These are phyloP conservation scores for Hypsizygus marmoreus DNA, from an alignment of 768 basidiomycete species.

Conservation along the genomic window DNA sequence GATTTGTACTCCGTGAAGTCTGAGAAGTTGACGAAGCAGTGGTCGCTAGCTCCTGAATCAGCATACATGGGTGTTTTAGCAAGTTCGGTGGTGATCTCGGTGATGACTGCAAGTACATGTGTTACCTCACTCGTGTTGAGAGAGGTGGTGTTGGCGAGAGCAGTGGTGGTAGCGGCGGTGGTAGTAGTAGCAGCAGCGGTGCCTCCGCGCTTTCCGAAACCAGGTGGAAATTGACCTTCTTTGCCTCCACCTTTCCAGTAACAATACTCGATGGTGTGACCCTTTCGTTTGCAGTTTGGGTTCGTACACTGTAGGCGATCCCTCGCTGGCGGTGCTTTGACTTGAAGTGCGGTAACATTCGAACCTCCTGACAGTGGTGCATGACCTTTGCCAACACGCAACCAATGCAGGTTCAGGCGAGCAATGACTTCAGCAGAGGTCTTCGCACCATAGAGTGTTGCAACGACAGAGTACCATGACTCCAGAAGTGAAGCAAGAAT, in stretches of 20 bases:
- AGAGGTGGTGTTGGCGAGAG: not conserved
- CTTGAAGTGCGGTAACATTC: slow-evolving; percentile 1
- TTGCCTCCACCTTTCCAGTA: slow-evolving; percentile 37
- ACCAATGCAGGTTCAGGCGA: not conserved
- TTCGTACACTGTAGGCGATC: slow-evolving; percentile 13
- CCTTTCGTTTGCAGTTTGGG: slow-evolving; percentile 23
- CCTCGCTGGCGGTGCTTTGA: not conserved
- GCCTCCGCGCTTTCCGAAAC: slow-evolving; percentile 16
- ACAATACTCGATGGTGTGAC: slow-evolving; percentile 29
- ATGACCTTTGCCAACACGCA: not conserved
- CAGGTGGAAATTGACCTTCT: slow-evolving; percentile 33
- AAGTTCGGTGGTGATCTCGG: slow-evolving; percentile 1
- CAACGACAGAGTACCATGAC: slow-evolving; percentile 17
- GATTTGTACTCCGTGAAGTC: slow-evolving; percentile 18
- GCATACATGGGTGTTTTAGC: too few relatives aligned
- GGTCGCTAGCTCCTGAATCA: slow-evolving; percentile 19
- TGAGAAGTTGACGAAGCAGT: slow-evolving; percentile 20
- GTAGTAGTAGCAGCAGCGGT: not conserved
- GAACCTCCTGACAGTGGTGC: not conserved
- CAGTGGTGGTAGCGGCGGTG: not conserved
- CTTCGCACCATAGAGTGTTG: slow-evolving; percentile 2
- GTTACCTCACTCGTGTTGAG: not conserved
- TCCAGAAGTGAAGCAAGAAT: slow-evolving; percentile 17
- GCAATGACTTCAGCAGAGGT: slow-evolving; percentile 9
- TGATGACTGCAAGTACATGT: too few relatives aligned